Evolutionary conservation across 345 rosid genomes (phyloP).

Genomic region (Camelina laxa): DNA sequence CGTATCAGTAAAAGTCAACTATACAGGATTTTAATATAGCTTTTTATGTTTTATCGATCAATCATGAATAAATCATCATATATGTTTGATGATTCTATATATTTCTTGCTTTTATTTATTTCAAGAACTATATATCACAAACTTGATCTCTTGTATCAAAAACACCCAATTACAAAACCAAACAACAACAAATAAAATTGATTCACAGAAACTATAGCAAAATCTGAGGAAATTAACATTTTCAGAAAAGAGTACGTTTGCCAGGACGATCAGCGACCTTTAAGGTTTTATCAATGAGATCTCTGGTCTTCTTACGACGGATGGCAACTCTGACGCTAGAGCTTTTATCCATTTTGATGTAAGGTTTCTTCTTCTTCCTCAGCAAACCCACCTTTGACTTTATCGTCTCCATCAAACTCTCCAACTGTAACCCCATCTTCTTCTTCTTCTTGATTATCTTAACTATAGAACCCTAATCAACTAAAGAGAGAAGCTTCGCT

Average conservation of each 20-base stretch:
- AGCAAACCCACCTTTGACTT: slow-evolving; percentile 80
- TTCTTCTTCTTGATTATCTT: neutral
- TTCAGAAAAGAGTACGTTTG: slow-evolving; percentile 55
- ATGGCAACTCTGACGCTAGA: slow-evolving; percentile 94
- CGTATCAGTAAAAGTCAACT: slow-evolving; percentile 12
- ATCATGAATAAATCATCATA: slow-evolving; percentile 4
- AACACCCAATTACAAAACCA: neutral
- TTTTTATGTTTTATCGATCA: neutral
- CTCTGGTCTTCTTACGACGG: slow-evolving; percentile 81
- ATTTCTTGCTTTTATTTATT: neutral
- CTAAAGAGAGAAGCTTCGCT: slow-evolving; percentile 5
- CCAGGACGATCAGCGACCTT: slow-evolving; percentile 82
- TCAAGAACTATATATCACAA: slow-evolving; percentile 24
- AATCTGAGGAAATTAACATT: neutral
- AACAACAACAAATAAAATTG: neutral
- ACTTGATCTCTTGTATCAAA: slow-evolving; percentile 22
- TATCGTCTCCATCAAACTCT: slow-evolving; percentile 76
- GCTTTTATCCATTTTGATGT: slow-evolving; percentile 90
- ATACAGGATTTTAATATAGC: neutral
- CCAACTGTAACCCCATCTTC: slow-evolving; percentile 74
- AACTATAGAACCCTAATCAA: neutral
- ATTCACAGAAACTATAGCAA: slow-evolving; percentile 7
- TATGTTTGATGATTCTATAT: neutral
- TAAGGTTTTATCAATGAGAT: slow-evolving; percentile 81
- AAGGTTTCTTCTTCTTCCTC: slow-evolving; percentile 68